Base-by-base conservation (phyloP, 371 early-diverging fungal genomes). In the Mortierella sp. region DNA sequence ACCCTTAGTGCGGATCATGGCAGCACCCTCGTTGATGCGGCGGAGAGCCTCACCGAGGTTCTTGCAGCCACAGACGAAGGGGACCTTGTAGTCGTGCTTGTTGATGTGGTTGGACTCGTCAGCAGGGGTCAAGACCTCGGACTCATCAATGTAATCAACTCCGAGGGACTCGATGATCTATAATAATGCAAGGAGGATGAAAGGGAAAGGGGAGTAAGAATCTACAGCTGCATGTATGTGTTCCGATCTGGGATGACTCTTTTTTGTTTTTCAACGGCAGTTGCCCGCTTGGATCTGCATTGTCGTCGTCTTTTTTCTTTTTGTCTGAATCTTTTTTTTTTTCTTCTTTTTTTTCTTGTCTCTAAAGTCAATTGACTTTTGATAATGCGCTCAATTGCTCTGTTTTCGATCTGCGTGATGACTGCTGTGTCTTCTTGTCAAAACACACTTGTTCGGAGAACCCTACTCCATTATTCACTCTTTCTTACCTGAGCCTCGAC, bases 1-100 rank as follows among this genome's bases (percentile, higher is more conserved):
- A 89, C 99, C 99, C 95, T 98, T 99, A 81, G 99, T 99, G 84
- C 98, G 96, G 92, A 97, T 97, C 96, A 99, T 97, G 80, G 98
- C 96, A 80, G 99, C 99, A 88, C 99, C 99, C 91, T 99, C 99
- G 85, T 94, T 92, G 90, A 99, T 97, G 79, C 99, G 95, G 73
- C 98, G 95, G 79, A 99, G 93, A 74, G 99, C 99, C 90, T 99
- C 99, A 88, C 99, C 98, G 48, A 99, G 91, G 94, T 97, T 97
- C 91, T 96, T 96, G 90, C 95, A 95, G 63, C 98, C 98, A 88
- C 99, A 99, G 79, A 99, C 98, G 87, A 95, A 99, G 50, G 99
- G 99, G 48, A 97, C 94, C 90, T 95, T 95, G 92, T 93, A 98
- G 87, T 92, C 92, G 90, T 94, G 94, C 94, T 99, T 99, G 92